These are phyloP conservation scores for Alternaria sp. DNA, from an alignment of 2,329 filamentous ascomycete genomes.

Conservation along the genomic window DNA sequence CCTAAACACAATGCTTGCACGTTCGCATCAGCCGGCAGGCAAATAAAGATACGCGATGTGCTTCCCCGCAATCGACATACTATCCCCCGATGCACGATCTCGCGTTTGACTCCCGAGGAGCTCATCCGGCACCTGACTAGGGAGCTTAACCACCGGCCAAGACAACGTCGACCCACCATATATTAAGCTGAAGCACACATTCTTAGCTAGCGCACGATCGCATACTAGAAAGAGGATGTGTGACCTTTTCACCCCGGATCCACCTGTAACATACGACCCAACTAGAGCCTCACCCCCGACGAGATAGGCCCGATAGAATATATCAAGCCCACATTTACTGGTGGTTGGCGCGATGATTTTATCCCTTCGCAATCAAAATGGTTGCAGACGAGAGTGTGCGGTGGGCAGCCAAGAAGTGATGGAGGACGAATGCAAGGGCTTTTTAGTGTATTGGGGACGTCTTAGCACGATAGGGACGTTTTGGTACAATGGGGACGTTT, in stretches of 20 bases:
- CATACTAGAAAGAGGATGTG: background rate
- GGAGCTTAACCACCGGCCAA: slow-evolving; percentile 3
- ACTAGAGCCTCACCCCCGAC: background rate
- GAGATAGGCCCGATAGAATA: background rate
- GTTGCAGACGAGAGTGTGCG: background rate
- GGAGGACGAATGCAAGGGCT: background rate
- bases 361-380: background rate
- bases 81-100: background rate
- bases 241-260: background rate
- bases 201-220: background rate
- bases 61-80: background rate
- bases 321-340: background rate
- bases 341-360: background rate
- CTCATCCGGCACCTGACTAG: background rate
- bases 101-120: background rate
- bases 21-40: background rate
- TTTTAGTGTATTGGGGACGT: background rate
- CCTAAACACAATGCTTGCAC: background rate
- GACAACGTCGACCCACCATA: background rate
- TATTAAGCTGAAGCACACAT: background rate
- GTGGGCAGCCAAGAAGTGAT: background rate
- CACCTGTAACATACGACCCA: background rate
- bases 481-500: background rate
- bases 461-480: background rate
- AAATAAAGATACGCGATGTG: background rate